These are phyloP conservation scores for Lachnellula arida DNA, from an alignment of 2,329 filamentous ascomycete species.

Conservation along the genomic window DNA sequence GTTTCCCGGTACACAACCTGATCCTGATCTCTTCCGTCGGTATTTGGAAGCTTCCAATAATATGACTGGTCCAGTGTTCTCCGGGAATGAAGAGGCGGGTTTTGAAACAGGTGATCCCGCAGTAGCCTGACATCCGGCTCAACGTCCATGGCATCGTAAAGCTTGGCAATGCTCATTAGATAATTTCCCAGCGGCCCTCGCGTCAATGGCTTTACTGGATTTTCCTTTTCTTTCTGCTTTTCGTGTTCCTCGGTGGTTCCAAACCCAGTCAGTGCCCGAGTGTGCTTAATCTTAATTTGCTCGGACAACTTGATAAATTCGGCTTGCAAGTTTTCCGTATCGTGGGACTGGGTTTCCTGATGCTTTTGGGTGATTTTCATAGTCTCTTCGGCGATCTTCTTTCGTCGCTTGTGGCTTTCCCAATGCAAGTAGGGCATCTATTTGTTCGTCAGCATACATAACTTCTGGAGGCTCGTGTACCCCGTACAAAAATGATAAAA, in stretches of 20 bases:
- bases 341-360: neutral
- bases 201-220: neutral
- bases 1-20: conserved; percentile 13
- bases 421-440: conserved; percentile 12
- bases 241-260: neutral
- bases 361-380: neutral
- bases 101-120: conserved; percentile 3
- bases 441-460: neutral
- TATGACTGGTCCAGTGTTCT: conserved; percentile 15
- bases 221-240: neutral
- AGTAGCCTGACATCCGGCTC: conserved; percentile 4
- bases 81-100: conserved; percentile 7
- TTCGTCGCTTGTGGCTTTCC: conserved; percentile 4
- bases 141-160: conserved; percentile 9
- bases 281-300: neutral
- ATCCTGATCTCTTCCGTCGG: conserved; percentile 7
- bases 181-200: neutral
- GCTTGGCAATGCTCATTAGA: conserved; percentile 2
- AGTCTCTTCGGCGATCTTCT: conserved; percentile 5
- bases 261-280: neutral
- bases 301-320: neutral
- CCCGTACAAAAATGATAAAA: conserved; percentile 7
- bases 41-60: conserved; percentile 8
- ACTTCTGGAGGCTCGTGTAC: neutral
- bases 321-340: neutral